These are phyloP conservation scores for Naganishia cerealis DNA, from an alignment of 1,284 basidiomycete genomes.

Conservation along the genomic window DNA sequence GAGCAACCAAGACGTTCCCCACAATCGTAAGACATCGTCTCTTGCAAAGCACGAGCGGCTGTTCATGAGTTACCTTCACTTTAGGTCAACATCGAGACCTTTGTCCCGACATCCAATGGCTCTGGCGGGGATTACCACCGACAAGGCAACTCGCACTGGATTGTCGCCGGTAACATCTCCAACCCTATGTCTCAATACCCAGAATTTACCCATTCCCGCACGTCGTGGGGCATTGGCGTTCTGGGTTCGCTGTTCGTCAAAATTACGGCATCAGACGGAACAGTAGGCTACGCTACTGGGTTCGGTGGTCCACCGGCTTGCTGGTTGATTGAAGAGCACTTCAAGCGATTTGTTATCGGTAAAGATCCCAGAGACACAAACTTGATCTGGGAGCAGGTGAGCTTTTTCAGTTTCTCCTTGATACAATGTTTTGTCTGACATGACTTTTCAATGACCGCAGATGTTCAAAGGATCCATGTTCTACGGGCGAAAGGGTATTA, in stretches of 20 bases:
- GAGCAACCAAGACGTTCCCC: slow-evolving; percentile 41
- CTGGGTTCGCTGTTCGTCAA: slow-evolving; percentile 59
- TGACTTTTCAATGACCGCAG: slow-evolving; percentile 1
- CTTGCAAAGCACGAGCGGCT: not conserved
- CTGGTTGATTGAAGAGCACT: slow-evolving; percentile 61
- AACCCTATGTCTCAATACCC: slow-evolving; percentile 58
- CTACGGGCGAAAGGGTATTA: slow-evolving; percentile 60
- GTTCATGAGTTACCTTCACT: not conserved
- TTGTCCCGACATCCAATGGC: slow-evolving; percentile 54
- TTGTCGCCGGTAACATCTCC: slow-evolving; percentile 53
- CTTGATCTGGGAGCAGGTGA: slow-evolving; percentile 57
- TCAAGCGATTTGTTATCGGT: slow-evolving; percentile 59
- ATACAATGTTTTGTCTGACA: not conserved
- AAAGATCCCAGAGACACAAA: slow-evolving; percentile 59
- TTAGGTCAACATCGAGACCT: slow-evolving; percentile 54
- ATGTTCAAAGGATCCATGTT: slow-evolving; percentile 58
- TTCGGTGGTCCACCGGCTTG: slow-evolving; percentile 61
- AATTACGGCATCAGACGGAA: slow-evolving; percentile 58
- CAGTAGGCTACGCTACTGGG: slow-evolving; percentile 58
- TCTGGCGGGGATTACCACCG: slow-evolving; percentile 61
- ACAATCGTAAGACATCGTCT: slow-evolving; percentile 44
- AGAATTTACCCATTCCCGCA: slow-evolving; percentile 57
- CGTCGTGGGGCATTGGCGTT: slow-evolving; percentile 55
- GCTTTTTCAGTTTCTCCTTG: not conserved
- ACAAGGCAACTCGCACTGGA: slow-evolving; percentile 51